Base-by-base conservation (phyloP, 148 eudicot genomes). In the Suaeda aralocaspica region DNA sequence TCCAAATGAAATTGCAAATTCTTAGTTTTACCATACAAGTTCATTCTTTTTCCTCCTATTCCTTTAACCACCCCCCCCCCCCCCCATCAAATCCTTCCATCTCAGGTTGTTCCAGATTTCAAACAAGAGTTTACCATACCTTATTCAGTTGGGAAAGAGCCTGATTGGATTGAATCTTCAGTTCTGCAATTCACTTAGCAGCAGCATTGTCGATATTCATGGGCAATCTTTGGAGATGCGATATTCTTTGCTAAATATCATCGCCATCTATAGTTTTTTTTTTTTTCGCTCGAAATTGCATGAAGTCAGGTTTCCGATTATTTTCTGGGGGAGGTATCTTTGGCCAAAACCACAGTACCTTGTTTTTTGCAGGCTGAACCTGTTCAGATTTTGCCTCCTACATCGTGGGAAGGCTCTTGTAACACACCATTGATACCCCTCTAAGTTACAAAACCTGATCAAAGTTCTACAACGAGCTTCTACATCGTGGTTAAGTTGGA, bases 91-190 rank as follows among this genome's bases (percentile, higher is more conserved):
- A 71, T 94, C 78, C 87, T 94, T 33, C 97, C 2, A 53, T 89
- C 3, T 83, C 89, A 2, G 93, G 91, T n/a, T 94, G 98, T 79
- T 72, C 88, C 1, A 74, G 74, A 48, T 94, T 50, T 83, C 97
- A 6, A 82, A 87, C 83, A 78, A 81, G 82, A 86, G 92, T 70
- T 21, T 86, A 64, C 81, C 82, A 39, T 77, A 34, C 79, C 84
- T 94, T 25, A 69, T 69, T 44, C 81, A 81, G 46, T 36, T 94
- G 64, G 99, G 97, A 14, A 67, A 72, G 72, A 83, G 72, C 29
- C 81, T 94, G 36, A 62, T 78, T n/a, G 99, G 97, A 22, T 74
- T 94, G 73, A 91, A 91, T 76, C 81, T 94, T 36, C 82, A 86
- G 68, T 77, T 84, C 64, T 94, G 99, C 88, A 80, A 71, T 72